phyloP scores from a whole-genome alignment of 768 basidiomycete genomes.

The Suillus tomentosus region DNA sequence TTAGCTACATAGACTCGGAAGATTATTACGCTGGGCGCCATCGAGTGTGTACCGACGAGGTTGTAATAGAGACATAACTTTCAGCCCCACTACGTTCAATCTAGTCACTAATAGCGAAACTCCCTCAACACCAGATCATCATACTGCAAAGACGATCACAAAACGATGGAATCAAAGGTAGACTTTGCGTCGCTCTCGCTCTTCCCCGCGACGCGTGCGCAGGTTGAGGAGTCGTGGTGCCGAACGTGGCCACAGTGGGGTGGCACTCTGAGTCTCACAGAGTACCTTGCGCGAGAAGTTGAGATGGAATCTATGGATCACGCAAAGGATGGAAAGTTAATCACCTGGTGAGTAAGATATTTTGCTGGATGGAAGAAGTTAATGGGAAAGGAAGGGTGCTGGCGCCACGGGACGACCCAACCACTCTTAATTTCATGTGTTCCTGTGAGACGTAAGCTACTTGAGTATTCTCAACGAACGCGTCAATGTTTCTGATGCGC shows the following conservation, averaged over 20 bases:
- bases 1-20: no score
- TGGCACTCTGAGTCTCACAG: constrained; percentile 40
- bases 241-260: constrained; percentile 43
- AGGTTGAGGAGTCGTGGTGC: constrained; percentile 41
- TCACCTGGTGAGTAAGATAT: constrained; percentile 43
- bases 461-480: not conserved
- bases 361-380: not conserved
- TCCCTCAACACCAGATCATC: not conserved
- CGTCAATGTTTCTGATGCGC: not conserved
- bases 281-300: constrained; percentile 45
- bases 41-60: no score
- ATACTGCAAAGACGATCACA: not conserved
- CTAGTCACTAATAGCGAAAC: not conserved
- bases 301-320: constrained; percentile 42
- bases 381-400: constrained; percentile 46
- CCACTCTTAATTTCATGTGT: constrained; percentile 52
- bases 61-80: no score
- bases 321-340: constrained; percentile 44
- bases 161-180: not conserved
- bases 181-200: constrained; percentile 33
- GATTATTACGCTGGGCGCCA: no score
- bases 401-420: constrained; percentile 47
- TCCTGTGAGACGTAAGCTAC: constrained; percentile 59
- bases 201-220: constrained; percentile 46
- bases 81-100: not conserved